Conservation (phyloP, 805 yeast species). For the Lipomyces yamadae region DNA sequence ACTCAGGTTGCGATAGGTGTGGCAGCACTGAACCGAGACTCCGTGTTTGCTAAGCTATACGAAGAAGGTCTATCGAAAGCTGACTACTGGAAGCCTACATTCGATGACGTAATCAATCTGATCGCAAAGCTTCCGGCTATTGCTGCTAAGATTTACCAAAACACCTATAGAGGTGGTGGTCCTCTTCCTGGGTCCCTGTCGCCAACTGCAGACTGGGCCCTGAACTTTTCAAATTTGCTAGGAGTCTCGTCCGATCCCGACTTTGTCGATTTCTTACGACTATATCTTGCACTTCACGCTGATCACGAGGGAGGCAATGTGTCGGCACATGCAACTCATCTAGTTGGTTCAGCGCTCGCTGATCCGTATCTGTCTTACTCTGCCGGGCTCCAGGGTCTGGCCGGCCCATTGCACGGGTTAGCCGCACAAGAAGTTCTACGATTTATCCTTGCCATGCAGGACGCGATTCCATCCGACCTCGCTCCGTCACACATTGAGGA, state of each 20-base stretch:
- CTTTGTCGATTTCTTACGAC: conserved; percentile 71
- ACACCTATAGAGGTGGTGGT: conserved; percentile 56
- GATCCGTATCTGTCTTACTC: conserved; percentile 76
- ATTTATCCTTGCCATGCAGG: conserved; percentile 67
- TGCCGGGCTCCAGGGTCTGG: conserved; percentile 81
- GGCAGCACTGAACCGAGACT: conserved; percentile 71
- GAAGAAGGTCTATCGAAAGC: conserved; percentile 69
- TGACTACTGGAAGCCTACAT: conserved; percentile 75
- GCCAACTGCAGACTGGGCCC: conserved; percentile 67
- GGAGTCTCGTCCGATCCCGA: conserved; percentile 57
- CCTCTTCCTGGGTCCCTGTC: conserved; percentile 56
- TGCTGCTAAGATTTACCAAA: conserved; percentile 76
- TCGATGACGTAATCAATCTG: conserved; percentile 71
- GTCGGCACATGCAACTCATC: conserved; percentile 79
- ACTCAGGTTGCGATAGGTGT: conserved; percentile 79
- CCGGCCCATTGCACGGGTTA: conserved; percentile 85
- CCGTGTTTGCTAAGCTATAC: conserved; percentile 72
- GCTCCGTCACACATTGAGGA: conserved; percentile 61
- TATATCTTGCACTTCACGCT: conserved; percentile 74
- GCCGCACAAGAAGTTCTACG: conserved; percentile 86
- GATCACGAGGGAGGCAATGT: conserved; percentile 89
- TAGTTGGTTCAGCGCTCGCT: conserved; percentile 80
- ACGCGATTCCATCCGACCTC: conserved; percentile 43
- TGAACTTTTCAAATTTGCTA: conserved; percentile 67
- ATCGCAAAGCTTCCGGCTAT: conserved; percentile 75